Percentiles rank a stretch among this genome's conserved stretches.
phyloP scores from a whole-genome alignment of 768 basidiomycete genomes.

The Melanogaster broomeanus region DNA sequence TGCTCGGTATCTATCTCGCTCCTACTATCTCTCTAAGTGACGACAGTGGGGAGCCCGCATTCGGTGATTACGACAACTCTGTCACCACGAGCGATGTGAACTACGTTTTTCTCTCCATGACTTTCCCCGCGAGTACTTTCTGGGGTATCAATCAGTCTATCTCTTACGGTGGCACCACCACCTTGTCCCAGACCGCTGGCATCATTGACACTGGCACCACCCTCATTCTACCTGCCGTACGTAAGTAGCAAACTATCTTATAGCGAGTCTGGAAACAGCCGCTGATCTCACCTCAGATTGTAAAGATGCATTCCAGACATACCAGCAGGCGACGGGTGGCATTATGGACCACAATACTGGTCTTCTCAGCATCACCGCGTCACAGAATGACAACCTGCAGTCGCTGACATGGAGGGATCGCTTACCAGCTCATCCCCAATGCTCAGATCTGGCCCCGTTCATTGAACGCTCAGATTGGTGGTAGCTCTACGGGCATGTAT shows the following conservation, averaged over 20 bases:
- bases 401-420: conserved; percentile 20
- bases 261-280: too few species aligned
- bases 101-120: conserved; percentile 27
- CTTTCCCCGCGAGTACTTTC: conserved; percentile 19
- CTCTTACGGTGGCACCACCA: conserved; percentile 22
- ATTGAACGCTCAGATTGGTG: conserved; percentile 29
- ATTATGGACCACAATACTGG: conserved; percentile 27
- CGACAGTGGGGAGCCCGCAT: conserved; percentile 25
- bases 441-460: conserved; percentile 31
- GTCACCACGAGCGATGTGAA: conserved; percentile 11
- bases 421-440: conserved; percentile 24
- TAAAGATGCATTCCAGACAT: conserved; percentile 24
- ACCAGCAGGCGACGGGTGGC: too few species aligned
- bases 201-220: conserved; percentile 37
- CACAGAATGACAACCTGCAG: conserved; percentile 26
- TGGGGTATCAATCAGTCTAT: conserved; percentile 37
- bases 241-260: conserved; percentile 9
- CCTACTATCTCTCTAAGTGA: conserved; percentile 22
- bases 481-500: conserved; percentile 23
- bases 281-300: background rate
- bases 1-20: conserved; percentile 36
- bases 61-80: conserved; percentile 25
- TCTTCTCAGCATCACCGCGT: conserved; percentile 27
- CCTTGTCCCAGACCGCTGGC: conserved; percentile 28
- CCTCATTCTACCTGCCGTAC: conserved; percentile 20